phyloP scores from a whole-genome alignment of 495 filamentous ascomycete species.

The Choiromyces venosus region DNA sequence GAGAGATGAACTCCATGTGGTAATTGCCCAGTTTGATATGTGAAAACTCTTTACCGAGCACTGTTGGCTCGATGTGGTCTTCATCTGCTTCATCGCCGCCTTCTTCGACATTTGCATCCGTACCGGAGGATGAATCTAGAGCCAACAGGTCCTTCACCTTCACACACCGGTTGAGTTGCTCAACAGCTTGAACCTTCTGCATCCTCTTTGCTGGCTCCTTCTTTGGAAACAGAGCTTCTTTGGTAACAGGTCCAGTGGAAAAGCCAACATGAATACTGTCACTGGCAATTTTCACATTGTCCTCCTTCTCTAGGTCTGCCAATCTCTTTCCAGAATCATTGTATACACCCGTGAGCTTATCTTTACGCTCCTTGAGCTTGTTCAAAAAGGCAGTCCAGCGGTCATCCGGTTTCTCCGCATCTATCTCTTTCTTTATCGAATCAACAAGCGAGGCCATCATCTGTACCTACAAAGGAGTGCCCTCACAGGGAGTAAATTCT shows the following conservation, averaged over 20 bases:
- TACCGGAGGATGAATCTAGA: constrained; percentile 50
- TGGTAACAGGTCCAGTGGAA: constrained; percentile 73
- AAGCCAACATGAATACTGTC: constrained; percentile 89
- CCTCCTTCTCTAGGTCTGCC: no score
- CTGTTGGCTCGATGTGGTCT: constrained; percentile 65
- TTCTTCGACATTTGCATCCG: constrained; percentile 56
- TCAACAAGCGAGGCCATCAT: constrained; percentile 86
- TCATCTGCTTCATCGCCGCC: constrained; percentile 59
- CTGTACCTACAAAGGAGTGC: no score
- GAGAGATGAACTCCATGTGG: constrained; percentile 65
- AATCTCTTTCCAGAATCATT: no score
- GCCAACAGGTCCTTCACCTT: constrained; percentile 3
- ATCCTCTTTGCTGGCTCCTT: no score
- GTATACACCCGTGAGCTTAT: no score
- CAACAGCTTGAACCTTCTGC: no score
- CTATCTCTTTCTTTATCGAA: constrained; percentile 84
- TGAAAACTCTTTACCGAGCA: no score
- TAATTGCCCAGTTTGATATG: constrained; percentile 77
- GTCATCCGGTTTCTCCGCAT: constrained; percentile 57
- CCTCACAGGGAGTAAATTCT: no score
- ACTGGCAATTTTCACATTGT: constrained; percentile 87
- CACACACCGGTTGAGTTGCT: constrained; percentile 71
- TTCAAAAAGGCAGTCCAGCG: no score
- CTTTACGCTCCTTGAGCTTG: no score
- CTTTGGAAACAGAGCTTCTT: no score